Base-by-base conservation (phyloP, 2,329 filamentous ascomycete genomes). In the Colletotrichum sp. region DNA sequence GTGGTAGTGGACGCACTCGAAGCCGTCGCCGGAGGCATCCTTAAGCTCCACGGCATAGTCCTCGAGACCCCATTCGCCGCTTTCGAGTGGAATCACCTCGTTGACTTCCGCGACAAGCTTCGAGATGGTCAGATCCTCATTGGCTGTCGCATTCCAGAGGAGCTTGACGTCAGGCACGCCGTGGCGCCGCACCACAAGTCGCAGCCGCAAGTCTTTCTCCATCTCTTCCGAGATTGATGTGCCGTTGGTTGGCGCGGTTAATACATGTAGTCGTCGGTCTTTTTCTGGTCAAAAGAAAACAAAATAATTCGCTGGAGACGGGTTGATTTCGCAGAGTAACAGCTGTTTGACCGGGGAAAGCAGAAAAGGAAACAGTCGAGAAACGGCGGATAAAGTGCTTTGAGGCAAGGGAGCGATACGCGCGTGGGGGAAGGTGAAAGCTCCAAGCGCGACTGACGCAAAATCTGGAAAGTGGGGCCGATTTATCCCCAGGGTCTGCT, bases 1-100 rank as follows among this genome's bases (percentile, higher is more conserved):
- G 82, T 95, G 93, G 80, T 95, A 99, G 85, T 98, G 96, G 72
- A 98, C 85, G 80, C 95, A 97, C 85, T 99, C 96, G 79, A 95
- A 98, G 62, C 91, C 92, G 22, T 85, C 87, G n/a, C 89, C 90
- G 48, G 86, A 84, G 32, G 81, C 80, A 71, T 90, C 88, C 24
- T 84, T 84, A 5, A 98, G 89, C 84, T 98, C 95, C 34, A 98
- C 95, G 10, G 91, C 91, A 84, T 99, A 99, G 82, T 98, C 95
- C 81, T 98, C 96, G 5, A 98, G 86, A 1, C 95, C 95, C 95
- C 95, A 98, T 75, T 95, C 89, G 55, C 89, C 89, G 72, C 93
- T 92, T 85, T 98, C 96, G 0, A 99, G 91, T 0, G 96, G 96
- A 3, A 98, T 87, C 18, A 94, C 89, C 59, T 95, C 91, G 84